These are phyloP conservation scores for Neobulgaria alba DNA, from an alignment of 2,329 filamentous ascomycete species.

Conservation along the genomic window DNA sequence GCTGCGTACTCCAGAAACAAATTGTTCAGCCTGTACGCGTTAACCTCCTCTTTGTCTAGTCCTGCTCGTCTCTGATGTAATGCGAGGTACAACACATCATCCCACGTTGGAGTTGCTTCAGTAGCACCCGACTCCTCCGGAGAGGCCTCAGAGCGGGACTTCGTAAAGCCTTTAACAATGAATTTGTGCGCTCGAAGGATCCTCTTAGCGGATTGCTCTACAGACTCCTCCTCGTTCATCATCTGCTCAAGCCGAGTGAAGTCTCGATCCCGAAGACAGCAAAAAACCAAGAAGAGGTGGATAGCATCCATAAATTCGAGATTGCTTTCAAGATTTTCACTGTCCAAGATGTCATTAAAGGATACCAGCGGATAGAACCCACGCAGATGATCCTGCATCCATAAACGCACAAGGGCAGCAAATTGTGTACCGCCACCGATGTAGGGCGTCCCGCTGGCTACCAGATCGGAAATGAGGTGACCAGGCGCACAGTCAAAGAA, in stretches of 20 bases:
- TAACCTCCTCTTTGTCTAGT: neutral
- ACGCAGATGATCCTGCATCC: neutral
- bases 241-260: neutral
- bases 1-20: neutral
- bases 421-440: neutral
- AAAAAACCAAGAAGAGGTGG: neutral
- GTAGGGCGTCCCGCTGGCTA: neutral
- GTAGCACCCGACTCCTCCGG: neutral
- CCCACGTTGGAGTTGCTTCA: neutral
- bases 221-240: neutral
- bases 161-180: neutral
- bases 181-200: neutral
- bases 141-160: neutral
- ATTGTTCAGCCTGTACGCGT: neutral
- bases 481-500: neutral
- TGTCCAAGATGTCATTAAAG: neutral
- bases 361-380: too few relatives aligned
- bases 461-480: neutral
- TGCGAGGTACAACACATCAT: neutral
- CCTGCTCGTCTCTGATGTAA: neutral
- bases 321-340: neutral
- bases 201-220: neutral
- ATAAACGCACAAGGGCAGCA: neutral
- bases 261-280: neutral
- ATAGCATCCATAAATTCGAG: neutral